Evolutionary conservation across 2,329 filamentous ascomycete species (phyloP).

Genomic region (Fusarium siculi): DNA sequence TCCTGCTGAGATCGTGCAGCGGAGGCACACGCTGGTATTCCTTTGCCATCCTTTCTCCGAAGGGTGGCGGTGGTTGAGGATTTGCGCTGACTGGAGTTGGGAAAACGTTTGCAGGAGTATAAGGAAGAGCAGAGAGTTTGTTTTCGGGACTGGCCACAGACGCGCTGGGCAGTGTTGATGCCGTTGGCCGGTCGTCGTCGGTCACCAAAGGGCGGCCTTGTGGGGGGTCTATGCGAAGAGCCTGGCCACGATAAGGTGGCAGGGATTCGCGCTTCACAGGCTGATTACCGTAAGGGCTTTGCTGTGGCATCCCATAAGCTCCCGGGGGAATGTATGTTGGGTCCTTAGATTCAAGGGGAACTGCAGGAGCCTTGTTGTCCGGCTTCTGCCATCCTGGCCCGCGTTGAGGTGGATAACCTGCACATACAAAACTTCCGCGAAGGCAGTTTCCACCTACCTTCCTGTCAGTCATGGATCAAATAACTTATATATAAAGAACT

Average conservation of each 20-base stretch:
- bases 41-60: conserved; percentile 62
- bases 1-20: conserved; percentile 67
- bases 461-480: conserved; percentile 13
- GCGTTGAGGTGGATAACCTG: conserved; percentile 87
- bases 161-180: conserved; percentile 68
- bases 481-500: conserved; percentile 50
- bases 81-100: conserved; percentile 72
- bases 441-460: conserved; percentile 84
- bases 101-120: conserved; percentile 65
- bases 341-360: conserved; percentile 88
- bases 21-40: conserved; percentile 71
- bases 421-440: conserved; percentile 89
- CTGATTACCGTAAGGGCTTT: conserved; percentile 51
- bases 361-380: conserved; percentile 72
- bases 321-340: conserved; percentile 69
- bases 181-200: conserved; percentile 69
- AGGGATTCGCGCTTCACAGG: conserved; percentile 65
- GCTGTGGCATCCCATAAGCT: conserved; percentile 70
- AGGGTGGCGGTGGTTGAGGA: conserved; percentile 54
- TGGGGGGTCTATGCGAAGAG: conserved; percentile 71
- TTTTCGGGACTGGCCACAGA: conserved; percentile 69
- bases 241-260: conserved; percentile 69
- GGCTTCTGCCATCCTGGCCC: conserved; percentile 80
- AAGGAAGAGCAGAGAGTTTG: conserved; percentile 69
- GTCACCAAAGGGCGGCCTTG: conserved; percentile 65